Percentiles rank a stretch among this genome's conserved stretches.
Evolutionary conservation across 441 rosid species (phyloP).

Genomic region (Gossypium aridum): DNA sequence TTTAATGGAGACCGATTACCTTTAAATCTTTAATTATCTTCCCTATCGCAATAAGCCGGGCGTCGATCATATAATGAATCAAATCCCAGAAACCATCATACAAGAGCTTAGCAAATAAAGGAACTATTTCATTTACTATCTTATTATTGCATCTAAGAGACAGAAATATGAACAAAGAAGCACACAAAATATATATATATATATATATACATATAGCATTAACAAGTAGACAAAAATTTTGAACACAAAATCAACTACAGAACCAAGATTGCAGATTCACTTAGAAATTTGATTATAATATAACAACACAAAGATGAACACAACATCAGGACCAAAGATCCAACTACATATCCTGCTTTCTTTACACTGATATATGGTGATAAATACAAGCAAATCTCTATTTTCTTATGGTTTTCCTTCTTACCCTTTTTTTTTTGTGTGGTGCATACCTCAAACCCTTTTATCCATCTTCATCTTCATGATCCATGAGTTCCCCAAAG

Average conservation of each 20-base stretch:
- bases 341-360: background rate
- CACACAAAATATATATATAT: too few species aligned
- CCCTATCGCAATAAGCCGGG: background rate
- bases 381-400: background rate
- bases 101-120: background rate
- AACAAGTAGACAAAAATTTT: background rate
- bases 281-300: background rate
- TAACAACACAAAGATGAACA: background rate
- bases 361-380: background rate
- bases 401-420: background rate
- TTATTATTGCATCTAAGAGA: conserved; percentile 9
- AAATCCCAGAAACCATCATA: conserved; percentile 5
- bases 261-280: background rate
- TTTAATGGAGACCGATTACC: background rate
- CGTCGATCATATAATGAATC: background rate
- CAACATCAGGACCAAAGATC: background rate
- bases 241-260: background rate
- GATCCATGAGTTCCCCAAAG: background rate
- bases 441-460: background rate
- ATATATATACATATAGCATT: background rate
- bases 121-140: background rate
- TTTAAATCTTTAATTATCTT: background rate
- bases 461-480: background rate
- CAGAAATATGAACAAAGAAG: conserved; percentile 10
- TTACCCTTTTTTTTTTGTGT: background rate